phyloP scores from a whole-genome alignment of 129 eudicot genomes.

The Pittosporum tobira region DNA sequence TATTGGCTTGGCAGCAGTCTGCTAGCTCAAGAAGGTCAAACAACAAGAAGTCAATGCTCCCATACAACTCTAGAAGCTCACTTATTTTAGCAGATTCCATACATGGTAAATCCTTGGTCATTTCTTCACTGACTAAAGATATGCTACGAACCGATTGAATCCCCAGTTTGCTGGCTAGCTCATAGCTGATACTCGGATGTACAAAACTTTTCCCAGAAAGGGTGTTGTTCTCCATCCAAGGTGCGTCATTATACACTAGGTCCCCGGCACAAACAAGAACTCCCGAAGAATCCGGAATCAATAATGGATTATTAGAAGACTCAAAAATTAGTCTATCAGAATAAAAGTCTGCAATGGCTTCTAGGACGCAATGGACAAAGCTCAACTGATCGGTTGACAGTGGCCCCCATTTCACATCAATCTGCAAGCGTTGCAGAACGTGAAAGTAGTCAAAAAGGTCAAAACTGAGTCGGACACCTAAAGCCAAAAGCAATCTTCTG shows the following conservation, averaged over 20 bases:
- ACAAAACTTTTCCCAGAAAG: slow-evolving; percentile 57
- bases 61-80: slow-evolving; percentile 67
- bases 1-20: slow-evolving; percentile 88
- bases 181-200: slow-evolving; percentile 71
- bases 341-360: slow-evolving; percentile 70
- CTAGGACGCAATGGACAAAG: slow-evolving; percentile 76
- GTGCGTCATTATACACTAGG: slow-evolving; percentile 94
- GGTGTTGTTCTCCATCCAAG: slow-evolving; percentile 78
- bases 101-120: slow-evolving; percentile 88
- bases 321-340: slow-evolving; percentile 47
- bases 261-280: slow-evolving; percentile 53
- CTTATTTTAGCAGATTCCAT: slow-evolving; percentile 75
- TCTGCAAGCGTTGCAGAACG: slow-evolving; percentile 57
- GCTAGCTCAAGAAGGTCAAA: slow-evolving; percentile 94
- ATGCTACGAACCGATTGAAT: slow-evolving; percentile 78
- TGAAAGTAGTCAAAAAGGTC: slow-evolving; percentile 61
- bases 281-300: slow-evolving; percentile 80
- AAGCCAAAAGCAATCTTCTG: slow-evolving; percentile 73
- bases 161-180: slow-evolving; percentile 73
- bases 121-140: slow-evolving; percentile 87
- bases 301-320: slow-evolving; percentile 33
- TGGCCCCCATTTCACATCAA: slow-evolving; percentile 52
- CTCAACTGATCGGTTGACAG: slow-evolving; percentile 80
- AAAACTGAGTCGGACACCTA: slow-evolving; percentile 74
- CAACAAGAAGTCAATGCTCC: slow-evolving; percentile 55